Percentiles rank a stretch among this genome's conserved stretches.
Evolutionary conservation across 2,329 filamentous ascomycete genomes (phyloP).

Genomic region (Fusarium sp.): DNA sequence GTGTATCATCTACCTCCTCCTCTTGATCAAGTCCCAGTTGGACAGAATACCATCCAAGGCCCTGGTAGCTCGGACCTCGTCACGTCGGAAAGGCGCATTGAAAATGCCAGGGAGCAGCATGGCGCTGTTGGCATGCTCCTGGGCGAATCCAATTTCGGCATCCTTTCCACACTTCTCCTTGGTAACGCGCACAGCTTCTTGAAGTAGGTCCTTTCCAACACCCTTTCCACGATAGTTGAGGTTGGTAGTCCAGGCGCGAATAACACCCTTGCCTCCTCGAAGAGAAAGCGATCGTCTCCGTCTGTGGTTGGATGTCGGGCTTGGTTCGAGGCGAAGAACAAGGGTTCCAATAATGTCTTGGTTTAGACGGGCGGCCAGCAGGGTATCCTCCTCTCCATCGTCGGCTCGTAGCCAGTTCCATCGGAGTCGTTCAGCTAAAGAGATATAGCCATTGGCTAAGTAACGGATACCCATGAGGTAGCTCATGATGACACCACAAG

Average conservation of each 20-base stretch:
- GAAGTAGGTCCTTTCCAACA: conserved; percentile 76
- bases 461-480: conserved; percentile 71
- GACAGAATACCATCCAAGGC: conserved; percentile 63
- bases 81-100: conserved; percentile 68
- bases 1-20: conserved; percentile 55
- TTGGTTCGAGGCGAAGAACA: conserved; percentile 72
- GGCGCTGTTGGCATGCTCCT: conserved; percentile 79
- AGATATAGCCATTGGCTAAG: conserved; percentile 70
- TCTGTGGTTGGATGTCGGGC: conserved; percentile 45
- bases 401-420: conserved; percentile 68
- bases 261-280: conserved; percentile 72
- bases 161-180: conserved; percentile 75
- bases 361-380: conserved; percentile 75
- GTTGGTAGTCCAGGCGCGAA: conserved; percentile 85
- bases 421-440: conserved; percentile 68
- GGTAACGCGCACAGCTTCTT: conserved; percentile 76
- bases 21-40: conserved; percentile 60
- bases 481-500: conserved; percentile 70
- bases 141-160: conserved; percentile 76
- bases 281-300: conserved; percentile 54
- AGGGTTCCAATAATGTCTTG: conserved; percentile 76
- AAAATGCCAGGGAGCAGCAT: conserved; percentile 72
- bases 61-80: conserved; percentile 67
- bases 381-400: conserved; percentile 62
- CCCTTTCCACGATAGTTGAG: conserved; percentile 76